Evolutionary conservation across 441 rosid genomes (phyloP).

Genomic region (Lepidium campestre): DNA sequence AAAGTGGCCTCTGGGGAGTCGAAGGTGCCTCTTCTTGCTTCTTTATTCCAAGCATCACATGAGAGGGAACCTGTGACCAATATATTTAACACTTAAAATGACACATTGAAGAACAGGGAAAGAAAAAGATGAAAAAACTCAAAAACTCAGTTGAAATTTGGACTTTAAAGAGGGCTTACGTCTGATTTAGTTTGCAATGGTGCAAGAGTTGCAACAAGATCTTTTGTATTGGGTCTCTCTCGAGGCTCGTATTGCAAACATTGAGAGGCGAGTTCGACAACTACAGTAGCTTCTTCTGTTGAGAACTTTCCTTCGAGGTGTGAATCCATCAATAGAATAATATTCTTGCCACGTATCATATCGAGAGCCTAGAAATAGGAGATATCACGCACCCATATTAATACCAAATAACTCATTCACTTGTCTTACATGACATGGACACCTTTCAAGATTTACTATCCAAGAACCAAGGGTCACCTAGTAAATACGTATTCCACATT

Average conservation of each 20-base stretch:
- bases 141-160: neutral
- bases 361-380: constrained; percentile 66
- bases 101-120: neutral
- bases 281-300: constrained; percentile 83
- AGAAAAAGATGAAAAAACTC: neutral
- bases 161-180: constrained; percentile 31
- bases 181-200: constrained; percentile 79
- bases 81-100: neutral
- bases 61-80: constrained; percentile 60
- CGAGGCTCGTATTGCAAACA: constrained; percentile 92
- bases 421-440: neutral
- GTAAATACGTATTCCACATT: neutral
- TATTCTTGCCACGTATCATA: constrained; percentile 87
- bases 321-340: constrained; percentile 82
- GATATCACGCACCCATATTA: neutral
- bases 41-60: constrained; percentile 72
- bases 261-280: constrained; percentile 80
- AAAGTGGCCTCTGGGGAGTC: constrained; percentile 70
- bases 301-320: constrained; percentile 95
- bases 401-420: neutral
- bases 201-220: constrained; percentile 70
- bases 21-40: constrained; percentile 82
- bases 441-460: neutral
- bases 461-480: neutral
- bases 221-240: constrained; percentile 80